These are phyloP conservation scores for Salvia splendens DNA, from an alignment of 257 asterid species.

Conservation along the genomic window DNA sequence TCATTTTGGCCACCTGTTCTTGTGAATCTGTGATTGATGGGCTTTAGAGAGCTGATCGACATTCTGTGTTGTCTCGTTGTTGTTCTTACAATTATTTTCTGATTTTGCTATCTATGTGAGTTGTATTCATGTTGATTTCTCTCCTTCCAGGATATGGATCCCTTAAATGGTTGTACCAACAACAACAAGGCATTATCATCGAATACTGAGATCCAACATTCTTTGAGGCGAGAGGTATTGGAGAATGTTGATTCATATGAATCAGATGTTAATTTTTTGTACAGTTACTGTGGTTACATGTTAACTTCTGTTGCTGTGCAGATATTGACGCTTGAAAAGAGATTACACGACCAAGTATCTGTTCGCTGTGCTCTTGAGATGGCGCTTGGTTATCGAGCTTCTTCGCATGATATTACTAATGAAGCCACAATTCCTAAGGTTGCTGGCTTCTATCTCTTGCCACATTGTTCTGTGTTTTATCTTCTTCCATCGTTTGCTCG, in stretches of 20 bases:
- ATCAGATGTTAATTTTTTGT: background rate
- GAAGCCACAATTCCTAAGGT: slow-evolving; percentile 78
- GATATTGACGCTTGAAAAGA: slow-evolving; percentile 80
- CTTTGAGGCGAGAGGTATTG: slow-evolving; percentile 84
- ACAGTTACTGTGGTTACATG: slow-evolving; percentile 4
- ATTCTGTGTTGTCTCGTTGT: background rate
- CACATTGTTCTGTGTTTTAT: background rate
- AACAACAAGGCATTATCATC: slow-evolving; percentile 54
- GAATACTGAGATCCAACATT: slow-evolving; percentile 56
- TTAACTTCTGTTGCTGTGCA: slow-evolving; percentile 30
- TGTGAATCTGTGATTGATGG: slow-evolving; percentile 5
- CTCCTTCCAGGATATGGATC: slow-evolving; percentile 50
- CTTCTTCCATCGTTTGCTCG: background rate
- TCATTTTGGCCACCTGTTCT: slow-evolving; percentile 21
- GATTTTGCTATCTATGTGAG: slow-evolving; percentile 2
- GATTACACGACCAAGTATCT: slow-evolving; percentile 76
- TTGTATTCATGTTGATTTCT: slow-evolving; percentile 10
- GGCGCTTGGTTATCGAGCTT: slow-evolving; percentile 75
- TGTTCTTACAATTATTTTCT: background rate
- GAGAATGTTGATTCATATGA: slow-evolving; percentile 19
- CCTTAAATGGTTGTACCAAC: slow-evolving; percentile 35
- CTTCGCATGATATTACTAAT: slow-evolving; percentile 42
- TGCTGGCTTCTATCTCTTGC: background rate
- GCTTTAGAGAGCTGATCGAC: background rate
- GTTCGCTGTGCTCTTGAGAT: slow-evolving; percentile 85